Evolutionary conservation across 225 moss, liverwort and hornwort species (phyloP), one percentile per base, ranked within the genome.

Genomic region (Physcomitrellopsis africana): DNA sequence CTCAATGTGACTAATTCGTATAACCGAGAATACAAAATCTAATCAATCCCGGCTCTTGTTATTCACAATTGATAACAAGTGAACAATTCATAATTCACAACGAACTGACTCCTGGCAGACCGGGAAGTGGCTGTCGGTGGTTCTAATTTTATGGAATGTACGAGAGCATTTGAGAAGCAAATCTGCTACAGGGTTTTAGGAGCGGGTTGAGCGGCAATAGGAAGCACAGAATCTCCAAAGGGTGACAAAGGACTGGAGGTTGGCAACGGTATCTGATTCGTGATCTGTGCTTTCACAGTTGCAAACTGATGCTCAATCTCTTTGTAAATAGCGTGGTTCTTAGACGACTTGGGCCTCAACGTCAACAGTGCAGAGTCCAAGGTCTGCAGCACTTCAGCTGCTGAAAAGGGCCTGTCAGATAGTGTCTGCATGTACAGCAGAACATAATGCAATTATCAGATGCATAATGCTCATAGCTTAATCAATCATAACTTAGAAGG

Each of bases 301-400:
- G 81, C 87, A 58, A 99, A 70, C 72, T 93, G 93, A 82, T 92
- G 92, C 85, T 99, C 90, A 18, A 99, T 99, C 64, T 99, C 99
- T 81, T 85, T 92, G 75, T 77, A 93, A 67, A 99, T 82, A 46
- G 65, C 72, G 70, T 88, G 86, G 65, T 99, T 99, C 69, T 95
- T 92, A 3, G 90, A 90, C 43, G 87, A 84, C 81, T 81, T 92
- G 7, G 99, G 95, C 80, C 92, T 85, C 77, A 99, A 81, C 10
- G 86, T 83, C 79, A 80, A 82, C 75, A 99, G 75, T 59, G 93
- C 93, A 16, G 72, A 81, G 69, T 99, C 94, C 73, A 99, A 76
- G 17, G 89, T 87, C 65, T 89, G 86, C 51, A 82, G 89, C 69
- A 99, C 87, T 70, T 95, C 99, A n/a, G 87, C 48, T 22, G 84